Evolutionary conservation across 805 yeast genomes (phyloP).

Genomic region (Starmerella vitae): DNA sequence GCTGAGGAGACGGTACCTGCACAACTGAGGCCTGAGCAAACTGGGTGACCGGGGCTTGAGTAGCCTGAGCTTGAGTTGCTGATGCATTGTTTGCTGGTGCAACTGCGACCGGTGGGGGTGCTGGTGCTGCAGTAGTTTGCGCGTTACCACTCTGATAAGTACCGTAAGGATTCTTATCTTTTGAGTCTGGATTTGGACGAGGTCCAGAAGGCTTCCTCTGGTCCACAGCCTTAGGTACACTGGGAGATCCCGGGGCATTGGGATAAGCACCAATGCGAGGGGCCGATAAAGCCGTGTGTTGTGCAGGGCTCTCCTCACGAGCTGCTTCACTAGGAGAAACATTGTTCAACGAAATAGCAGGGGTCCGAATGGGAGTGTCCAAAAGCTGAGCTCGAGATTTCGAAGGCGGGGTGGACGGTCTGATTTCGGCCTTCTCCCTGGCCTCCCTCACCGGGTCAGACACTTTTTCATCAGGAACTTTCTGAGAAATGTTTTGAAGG

Average conservation of each 20-base stretch:
- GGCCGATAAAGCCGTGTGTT: constrained; percentile 7
- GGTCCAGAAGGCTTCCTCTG: constrained; percentile 14
- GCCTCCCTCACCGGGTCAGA: neutral
- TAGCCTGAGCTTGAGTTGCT: neutral
- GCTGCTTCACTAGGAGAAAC: neutral
- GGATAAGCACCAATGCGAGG: constrained; percentile 12
- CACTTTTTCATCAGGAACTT: neutral
- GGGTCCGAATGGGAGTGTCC: constrained; percentile 16
- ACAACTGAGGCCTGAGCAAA: neutral
- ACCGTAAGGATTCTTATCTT: neutral
- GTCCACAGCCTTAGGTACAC: constrained; percentile 1
- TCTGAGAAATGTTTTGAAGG: constrained; percentile 9
- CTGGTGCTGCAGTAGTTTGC: neutral
- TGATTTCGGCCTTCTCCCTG: neutral
- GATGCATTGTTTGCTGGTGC: neutral
- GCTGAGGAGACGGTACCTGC: neutral
- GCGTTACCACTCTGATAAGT: neutral
- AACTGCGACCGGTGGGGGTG: neutral
- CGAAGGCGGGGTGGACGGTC: neutral
- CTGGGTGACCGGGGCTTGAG: neutral
- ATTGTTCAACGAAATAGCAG: constrained; percentile 5
- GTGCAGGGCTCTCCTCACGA: constrained; percentile 4
- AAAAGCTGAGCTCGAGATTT: constrained; percentile 11
- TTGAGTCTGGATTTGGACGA: constrained; percentile 9
- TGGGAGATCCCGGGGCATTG: constrained; percentile 13